Evolutionary conservation across 805 yeast species (phyloP), one percentile per base, ranked within the genome.

Genomic region (Metschnikowia chrysomelidarum): DNA sequence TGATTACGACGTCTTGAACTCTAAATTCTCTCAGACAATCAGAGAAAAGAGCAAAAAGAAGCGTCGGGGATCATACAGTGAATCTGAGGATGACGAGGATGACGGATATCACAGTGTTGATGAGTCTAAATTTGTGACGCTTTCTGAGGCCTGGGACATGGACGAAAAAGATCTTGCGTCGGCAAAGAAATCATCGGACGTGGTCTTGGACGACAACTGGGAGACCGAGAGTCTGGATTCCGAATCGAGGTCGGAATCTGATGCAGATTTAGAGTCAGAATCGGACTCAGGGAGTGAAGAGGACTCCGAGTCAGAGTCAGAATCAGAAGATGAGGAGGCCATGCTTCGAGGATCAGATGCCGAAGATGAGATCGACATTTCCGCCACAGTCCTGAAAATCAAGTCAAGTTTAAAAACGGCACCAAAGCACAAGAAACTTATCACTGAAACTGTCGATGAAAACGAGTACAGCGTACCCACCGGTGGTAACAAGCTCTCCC

Each of bases 111-210:
- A 75, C 17, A 80, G 89, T 52, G 69, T 84, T 27, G 95, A 87
- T 50, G 96, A 87, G 53, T 67, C 60, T 19, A 84, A 87, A 46
- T 69, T 88, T 35, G 72, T 83, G 40, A 76, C 94, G 0, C 66
- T 88, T 24, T 82, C 95, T n/a, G 88, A 81, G 47, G 88, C 86
- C 3, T 87, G 95, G 95, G 96, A 84, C 53, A 59, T 78, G 60
- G 93, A 86, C 55, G 40, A 40, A n/a, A 19, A 24, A 16, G 41
- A 41, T 13, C 25, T 29, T 30, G 39, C 39, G 14, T 15, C 26
- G 11, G 19, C 29, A 12, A 21, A 29, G 19, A 27, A 22, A 11
- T 22, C 32, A 4, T 30, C 15, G 13, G 52, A 43, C 7, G 37
- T 36, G 20, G 56, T 47, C 17, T 29, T 43, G 24, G 48, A 38